Conservation (phyloP, 495 filamentous ascomycete species). For the Aspergillus ostianus region DNA sequence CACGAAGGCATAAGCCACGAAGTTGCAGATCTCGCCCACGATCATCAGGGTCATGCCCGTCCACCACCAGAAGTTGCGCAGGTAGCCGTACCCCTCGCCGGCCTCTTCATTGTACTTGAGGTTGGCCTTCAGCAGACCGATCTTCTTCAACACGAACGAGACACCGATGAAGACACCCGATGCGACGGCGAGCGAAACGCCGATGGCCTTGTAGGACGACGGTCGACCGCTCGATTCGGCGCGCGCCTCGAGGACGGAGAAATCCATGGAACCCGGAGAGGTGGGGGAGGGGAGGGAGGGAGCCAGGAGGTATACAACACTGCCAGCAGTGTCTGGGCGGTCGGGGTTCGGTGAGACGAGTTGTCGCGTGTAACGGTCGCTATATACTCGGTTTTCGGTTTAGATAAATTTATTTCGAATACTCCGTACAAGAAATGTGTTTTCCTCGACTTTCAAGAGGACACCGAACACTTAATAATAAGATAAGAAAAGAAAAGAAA, state of each 20-base stretch:
- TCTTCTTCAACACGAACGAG: constrained; percentile 95
- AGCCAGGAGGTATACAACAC: not conserved
- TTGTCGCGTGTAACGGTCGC: not conserved
- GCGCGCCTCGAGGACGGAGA: constrained; percentile 48
- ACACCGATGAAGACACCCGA: constrained; percentile 93
- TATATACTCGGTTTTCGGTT: not conserved
- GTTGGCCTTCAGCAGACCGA: constrained; percentile 86
- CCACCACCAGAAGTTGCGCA: constrained; percentile 98
- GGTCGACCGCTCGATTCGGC: constrained; percentile 48
- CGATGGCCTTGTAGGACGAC: constrained; percentile 78
- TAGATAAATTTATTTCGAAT: not conserved
- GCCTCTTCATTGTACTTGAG: constrained; percentile 95
- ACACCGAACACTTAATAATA: constrained; percentile 17
- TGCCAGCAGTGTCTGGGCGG: not conserved
- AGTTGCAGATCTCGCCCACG: constrained; percentile 94
- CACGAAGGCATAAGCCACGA: constrained; percentile 94
- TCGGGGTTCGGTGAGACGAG: not conserved
- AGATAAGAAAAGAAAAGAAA: constrained; percentile 22
- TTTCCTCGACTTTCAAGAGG: not conserved
- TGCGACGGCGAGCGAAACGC: constrained; percentile 79
- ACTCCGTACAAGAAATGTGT: not conserved
- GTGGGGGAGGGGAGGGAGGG: not conserved
- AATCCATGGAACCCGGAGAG: constrained; percentile 43
- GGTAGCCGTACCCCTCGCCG: constrained; percentile 95
- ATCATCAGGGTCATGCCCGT: constrained; percentile 96